Conservation (phyloP, 495 filamentous ascomycete species). For the Aspergillus haitiensis region DNA sequence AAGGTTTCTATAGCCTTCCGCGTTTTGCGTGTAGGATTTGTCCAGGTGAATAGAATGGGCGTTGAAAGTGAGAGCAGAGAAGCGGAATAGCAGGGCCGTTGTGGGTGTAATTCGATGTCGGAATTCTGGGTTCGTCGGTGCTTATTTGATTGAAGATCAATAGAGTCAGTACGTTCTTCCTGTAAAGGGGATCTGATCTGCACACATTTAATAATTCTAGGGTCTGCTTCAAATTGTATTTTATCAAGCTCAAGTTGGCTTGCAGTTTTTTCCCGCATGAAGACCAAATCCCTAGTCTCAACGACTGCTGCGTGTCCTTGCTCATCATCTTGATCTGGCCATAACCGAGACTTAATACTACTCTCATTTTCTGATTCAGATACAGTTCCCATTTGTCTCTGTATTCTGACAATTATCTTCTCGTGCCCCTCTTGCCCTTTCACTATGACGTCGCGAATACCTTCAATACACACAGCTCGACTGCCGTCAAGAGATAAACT, state of each 20-base stretch:
- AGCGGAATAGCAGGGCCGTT: slow-evolving; percentile 72
- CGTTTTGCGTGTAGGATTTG: slow-evolving; percentile 60
- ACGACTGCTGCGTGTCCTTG: slow-evolving; percentile 41
- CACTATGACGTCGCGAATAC: slow-evolving; percentile 58
- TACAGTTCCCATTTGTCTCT: slow-evolving; percentile 48
- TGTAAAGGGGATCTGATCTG: slow-evolving; percentile 13
- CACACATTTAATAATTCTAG: slow-evolving; percentile 43
- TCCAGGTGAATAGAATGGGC: slow-evolving; percentile 87
- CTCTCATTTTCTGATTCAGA: slow-evolving; percentile 36
- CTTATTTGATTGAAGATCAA: slow-evolving; percentile 23
- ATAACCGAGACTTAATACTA: slow-evolving; percentile 44
- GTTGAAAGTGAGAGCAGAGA: slow-evolving; percentile 82
- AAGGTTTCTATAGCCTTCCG: slow-evolving; percentile 71
- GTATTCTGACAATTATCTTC: slow-evolving; percentile 61
- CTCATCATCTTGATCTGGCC: slow-evolving; percentile 40
- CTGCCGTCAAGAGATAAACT: slow-evolving; percentile 48
- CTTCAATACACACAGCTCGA: slow-evolving; percentile 61
- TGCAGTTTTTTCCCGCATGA: slow-evolving; percentile 53
- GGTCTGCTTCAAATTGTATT: slow-evolving; percentile 26
- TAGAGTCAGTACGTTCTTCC: slow-evolving; percentile 24
- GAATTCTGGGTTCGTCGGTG: slow-evolving; percentile 52
- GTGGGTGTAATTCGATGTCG: slow-evolving; percentile 62
- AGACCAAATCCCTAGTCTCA: slow-evolving; percentile 60
- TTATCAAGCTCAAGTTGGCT: slow-evolving; percentile 35
- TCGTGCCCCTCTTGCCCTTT: slow-evolving; percentile 57